phyloP scores from a whole-genome alignment of 495 filamentous ascomycete species.

The Lindgomyces ingoldianus region DNA sequence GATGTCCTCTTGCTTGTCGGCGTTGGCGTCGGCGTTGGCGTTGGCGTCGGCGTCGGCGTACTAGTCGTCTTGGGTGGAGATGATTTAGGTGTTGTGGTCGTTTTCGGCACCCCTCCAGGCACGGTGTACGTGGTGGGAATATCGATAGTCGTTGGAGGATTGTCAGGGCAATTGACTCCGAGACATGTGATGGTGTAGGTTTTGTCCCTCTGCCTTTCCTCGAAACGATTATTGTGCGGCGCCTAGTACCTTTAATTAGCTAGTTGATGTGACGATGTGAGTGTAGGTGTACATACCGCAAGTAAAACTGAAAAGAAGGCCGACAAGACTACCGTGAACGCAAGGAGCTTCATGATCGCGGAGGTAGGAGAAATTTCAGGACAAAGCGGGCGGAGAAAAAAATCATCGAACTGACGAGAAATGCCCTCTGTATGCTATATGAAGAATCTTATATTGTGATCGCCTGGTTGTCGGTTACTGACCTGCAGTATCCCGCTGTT shows the following conservation, averaged over 20 bases:
- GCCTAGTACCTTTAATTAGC: too few species aligned
- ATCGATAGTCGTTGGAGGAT: constrained; percentile 19
- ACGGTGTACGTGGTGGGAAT: constrained; percentile 2
- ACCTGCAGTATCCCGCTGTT: neutral
- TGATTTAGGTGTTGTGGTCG: constrained; percentile 3
- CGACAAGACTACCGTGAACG: neutral
- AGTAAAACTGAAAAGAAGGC: neutral
- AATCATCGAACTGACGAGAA: too few species aligned
- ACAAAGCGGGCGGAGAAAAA: too few species aligned
- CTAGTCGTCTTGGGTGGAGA: constrained; percentile 8
- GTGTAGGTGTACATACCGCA: neutral
- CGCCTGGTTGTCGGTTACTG: neutral
- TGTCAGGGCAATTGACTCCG: constrained; percentile 14
- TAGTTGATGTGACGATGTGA: too few species aligned
- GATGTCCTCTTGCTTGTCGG: constrained; percentile 1
- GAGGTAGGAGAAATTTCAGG: too few species aligned
- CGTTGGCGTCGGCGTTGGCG: too few species aligned
- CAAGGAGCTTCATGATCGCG: constrained; percentile 1
- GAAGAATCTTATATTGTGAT: neutral
- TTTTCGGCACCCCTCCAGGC: neutral
- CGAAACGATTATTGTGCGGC: constrained; percentile 8
- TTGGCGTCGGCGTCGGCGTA: too few species aligned
- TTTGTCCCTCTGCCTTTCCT: constrained; percentile 22
- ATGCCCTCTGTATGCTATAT: neutral
- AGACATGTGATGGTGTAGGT: constrained; percentile 29